phyloP scores from a whole-genome alignment of 2,329 filamentous ascomycete genomes.

The Aspergillus alliaceus region DNA sequence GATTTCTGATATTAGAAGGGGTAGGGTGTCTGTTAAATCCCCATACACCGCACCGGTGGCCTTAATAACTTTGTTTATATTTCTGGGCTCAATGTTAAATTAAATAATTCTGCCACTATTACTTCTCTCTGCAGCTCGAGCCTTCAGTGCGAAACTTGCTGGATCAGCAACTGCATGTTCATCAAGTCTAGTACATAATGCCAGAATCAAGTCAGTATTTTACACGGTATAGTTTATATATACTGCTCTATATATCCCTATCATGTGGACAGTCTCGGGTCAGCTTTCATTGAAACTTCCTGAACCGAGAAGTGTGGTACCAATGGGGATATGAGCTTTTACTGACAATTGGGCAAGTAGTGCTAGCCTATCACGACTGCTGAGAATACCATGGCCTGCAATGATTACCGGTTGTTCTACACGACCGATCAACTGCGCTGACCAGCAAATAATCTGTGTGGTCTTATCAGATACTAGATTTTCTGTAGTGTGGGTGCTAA shows the following conservation, averaged over 20 bases:
- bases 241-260: constrained; percentile 92
- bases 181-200: constrained; percentile 86
- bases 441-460: too few relatives aligned
- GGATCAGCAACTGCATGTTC: constrained; percentile 82
- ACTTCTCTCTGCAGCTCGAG: constrained; percentile 61
- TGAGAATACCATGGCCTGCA: constrained; percentile 81
- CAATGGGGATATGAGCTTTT: constrained; percentile 84
- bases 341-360: constrained; percentile 77
- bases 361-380: constrained; percentile 69
- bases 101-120: constrained; percentile 88
- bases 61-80: constrained; percentile 97
- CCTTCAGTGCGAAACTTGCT: constrained; percentile 79
- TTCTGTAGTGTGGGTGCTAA: too few relatives aligned
- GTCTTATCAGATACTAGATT: too few relatives aligned
- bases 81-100: constrained; percentile 96
- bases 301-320: constrained; percentile 86
- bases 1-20: constrained; percentile 69
- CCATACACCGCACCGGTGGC: constrained; percentile 89
- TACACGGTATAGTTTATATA: constrained; percentile 97
- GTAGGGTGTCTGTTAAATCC: constrained; percentile 77
- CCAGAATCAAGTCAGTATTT: constrained; percentile 88
- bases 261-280: constrained; percentile 89
- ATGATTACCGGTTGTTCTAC: constrained; percentile 92
- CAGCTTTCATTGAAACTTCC: constrained; percentile 88
- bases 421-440: constrained; percentile 77